Base-by-base conservation (phyloP, 2,329 filamentous ascomycete species). In the Cercospora sp. region DNA sequence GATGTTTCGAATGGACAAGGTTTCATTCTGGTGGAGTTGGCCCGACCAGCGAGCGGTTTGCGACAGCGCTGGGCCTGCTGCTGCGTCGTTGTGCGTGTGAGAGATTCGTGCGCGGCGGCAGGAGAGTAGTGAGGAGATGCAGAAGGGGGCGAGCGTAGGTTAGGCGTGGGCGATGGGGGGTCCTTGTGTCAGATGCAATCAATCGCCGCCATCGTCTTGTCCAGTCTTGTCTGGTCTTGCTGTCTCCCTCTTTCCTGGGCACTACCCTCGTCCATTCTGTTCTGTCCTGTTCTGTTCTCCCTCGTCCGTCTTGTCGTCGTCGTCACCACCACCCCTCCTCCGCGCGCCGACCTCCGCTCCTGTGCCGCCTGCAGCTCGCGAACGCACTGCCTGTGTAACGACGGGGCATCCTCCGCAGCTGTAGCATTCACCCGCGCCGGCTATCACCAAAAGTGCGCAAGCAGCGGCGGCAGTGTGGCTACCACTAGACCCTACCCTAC, bases 331-430 rank as follows among this genome's bases (percentile, higher is more conserved):
- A 18, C 36, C 12, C 36, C 59, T 26, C 23, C 20, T 45, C 26
- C 59, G n/a, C 30, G 26, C 53, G 53, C 53, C 53, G 12, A 16
- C n/a, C 23, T 30, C 53, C 53, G 58, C 58, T 33, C 30, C 58
- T 8, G 53, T 20, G 45, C 45, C 18, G 20, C 45, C 18, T 51
- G 45, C 45, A 23, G 45, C 45, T 48, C 45, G 45, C 45, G 45
- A 48, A 48, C 20, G 48, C 48, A 53, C 48, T 8, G 60, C 60
- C 6, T 48, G 60, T 62, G 60, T 28, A 13, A 51, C 60, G 8
- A 62, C 60, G 20, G 60, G 33, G 23, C 60, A 20, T 18, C 28
- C 39, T 62, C 60, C 60, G 60, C 59, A 45, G 20, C 36, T 23
- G 55, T 36, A 31, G 36, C 36, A n/a, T 31, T 33, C 28, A 36